Conservation (phyloP, 441 rosid genomes). For the Erodium moschatum region DNA sequence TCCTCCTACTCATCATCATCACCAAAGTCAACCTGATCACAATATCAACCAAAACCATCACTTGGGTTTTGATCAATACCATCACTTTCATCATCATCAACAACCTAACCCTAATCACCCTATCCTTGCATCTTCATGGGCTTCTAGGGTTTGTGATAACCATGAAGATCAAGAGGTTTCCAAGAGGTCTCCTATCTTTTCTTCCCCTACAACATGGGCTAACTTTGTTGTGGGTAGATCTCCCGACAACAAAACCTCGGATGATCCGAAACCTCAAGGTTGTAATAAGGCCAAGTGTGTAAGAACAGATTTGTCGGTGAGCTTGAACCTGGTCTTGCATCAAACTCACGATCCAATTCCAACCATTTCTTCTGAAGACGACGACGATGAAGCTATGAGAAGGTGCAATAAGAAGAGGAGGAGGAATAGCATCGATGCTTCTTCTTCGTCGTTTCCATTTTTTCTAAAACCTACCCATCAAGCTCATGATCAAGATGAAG, state of each 20-base stretch:
- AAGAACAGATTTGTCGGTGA: constrained; percentile 19
- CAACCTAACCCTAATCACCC: constrained; percentile 45
- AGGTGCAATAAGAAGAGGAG: constrained; percentile 42
- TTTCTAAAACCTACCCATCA: constrained; percentile 14
- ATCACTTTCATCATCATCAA: constrained; percentile 24
- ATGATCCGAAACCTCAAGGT: constrained; percentile 17
- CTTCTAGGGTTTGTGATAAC: no score
- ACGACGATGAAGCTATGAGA: constrained; percentile 25
- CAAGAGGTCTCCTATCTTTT: constrained; percentile 21
- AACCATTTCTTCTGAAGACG: constrained; percentile 15
- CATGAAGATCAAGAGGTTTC: neutral
- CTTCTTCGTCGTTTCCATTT: no score
- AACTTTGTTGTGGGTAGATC: constrained; percentile 21
- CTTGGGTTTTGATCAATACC: constrained; percentile 10
- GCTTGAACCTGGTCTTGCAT: constrained; percentile 53
- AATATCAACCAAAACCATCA: no score
- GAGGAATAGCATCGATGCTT: neutral
- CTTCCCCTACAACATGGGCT: neutral
- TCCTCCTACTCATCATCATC: constrained; percentile 26
- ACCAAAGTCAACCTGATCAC: no score
- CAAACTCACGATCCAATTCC: constrained; percentile 8
- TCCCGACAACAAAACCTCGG: constrained; percentile 20
- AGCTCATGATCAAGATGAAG: constrained; percentile 17
- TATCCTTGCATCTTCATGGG: no score
- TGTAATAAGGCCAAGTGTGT: constrained; percentile 19